Percentiles rank a stretch among this genome's conserved stretches.
Evolutionary conservation across 208 protist species (phyloP).

Genomic region (Trypanosoma avium): DNA sequence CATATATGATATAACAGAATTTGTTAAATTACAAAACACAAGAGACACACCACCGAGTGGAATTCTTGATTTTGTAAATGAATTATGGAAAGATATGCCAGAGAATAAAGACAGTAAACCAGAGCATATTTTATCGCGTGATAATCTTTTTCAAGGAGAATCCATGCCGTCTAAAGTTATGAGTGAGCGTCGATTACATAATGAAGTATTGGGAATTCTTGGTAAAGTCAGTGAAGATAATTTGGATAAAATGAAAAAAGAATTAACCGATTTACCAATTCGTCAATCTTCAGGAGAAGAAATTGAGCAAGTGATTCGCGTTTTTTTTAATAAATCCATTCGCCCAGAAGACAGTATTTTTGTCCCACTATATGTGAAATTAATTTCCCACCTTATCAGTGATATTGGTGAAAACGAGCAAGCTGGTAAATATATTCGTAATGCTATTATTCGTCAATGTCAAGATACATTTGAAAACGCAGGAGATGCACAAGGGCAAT

Average conservation of each 20-base stretch:
- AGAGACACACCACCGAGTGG: constrained; percentile 37
- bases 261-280: constrained; percentile 75
- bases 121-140: constrained; percentile 63
- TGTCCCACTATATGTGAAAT: constrained; percentile 76
- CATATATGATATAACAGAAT: constrained; percentile 65
- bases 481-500: constrained; percentile 30
- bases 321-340: constrained; percentile 87
- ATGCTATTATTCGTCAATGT: constrained; percentile 72
- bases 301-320: constrained; percentile 79
- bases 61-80: constrained; percentile 48
- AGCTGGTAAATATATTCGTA: constrained; percentile 68
- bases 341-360: constrained; percentile 76
- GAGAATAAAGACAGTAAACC: constrained; percentile 62
- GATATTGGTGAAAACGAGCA: constrained; percentile 65
- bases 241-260: constrained; percentile 67
- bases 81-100: constrained; percentile 77
- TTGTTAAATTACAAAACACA: constrained; percentile 44
- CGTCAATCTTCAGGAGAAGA: constrained; percentile 84
- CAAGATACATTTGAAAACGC: constrained; percentile 68
- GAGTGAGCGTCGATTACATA: constrained; percentile 72
- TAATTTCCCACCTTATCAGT: constrained; percentile 69
- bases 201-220: constrained; percentile 88
- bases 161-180: constrained; percentile 69
- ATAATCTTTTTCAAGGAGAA: constrained; percentile 66
- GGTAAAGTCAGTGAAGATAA: constrained; percentile 77